Conservation (phyloP, 164 flowering plant genomes). For the Vitis vinifera region ASM3070453v1 NC_081810.1:3609501-3610000, state of each 20-base stretch:
- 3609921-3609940: slow-evolving; percentile 39
- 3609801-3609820: slow-evolving; percentile 26
- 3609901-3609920: slow-evolving; percentile 39
- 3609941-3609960: slow-evolving; percentile 32
- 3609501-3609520: slow-evolving; percentile 72
- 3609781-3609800: slow-evolving; percentile 16
- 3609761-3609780: slow-evolving; percentile 21
- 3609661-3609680: slow-evolving; percentile 47
- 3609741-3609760: neutral
- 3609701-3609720: slow-evolving; percentile 41
- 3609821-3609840: slow-evolving; percentile 44
- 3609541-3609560: slow-evolving; percentile 57
- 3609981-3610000: neutral
- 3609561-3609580: slow-evolving; percentile 57
- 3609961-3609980: neutral
- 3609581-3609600: slow-evolving; percentile 59
- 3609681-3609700: slow-evolving; percentile 79
- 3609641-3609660: slow-evolving; percentile 32
- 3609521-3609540: slow-evolving; percentile 74
- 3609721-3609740: slow-evolving; percentile 10
- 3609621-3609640: slow-evolving; percentile 23
- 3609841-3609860: slow-evolving; percentile 51
- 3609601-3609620: slow-evolving; percentile 29
- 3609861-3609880: slow-evolving; percentile 16
- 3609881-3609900: slow-evolving; percentile 23